Base-by-base conservation (phyloP, 305 asterid species). In the Lippia alba region DNA sequence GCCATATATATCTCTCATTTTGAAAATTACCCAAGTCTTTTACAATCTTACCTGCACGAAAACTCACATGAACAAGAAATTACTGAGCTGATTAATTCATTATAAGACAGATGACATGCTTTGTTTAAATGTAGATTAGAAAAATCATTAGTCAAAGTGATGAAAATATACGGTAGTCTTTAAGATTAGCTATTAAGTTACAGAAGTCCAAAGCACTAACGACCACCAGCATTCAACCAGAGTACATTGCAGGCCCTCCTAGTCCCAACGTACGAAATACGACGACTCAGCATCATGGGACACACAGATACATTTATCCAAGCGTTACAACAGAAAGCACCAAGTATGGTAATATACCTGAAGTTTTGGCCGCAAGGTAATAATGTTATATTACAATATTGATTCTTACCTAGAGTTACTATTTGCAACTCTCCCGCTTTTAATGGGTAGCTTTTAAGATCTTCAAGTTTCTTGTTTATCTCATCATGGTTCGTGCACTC, bases 1-100 rank as follows among this genome's bases (percentile, higher is more conserved):
- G 96, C 95, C 96, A 93, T 64, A 86, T 86, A 79, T 48, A 87
- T 78, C 71, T 86, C 74, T 87, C 98, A 76, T 91, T 87, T 63
- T 78, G 94, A 82, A 93, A 89, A 80, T 82, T 77, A 36, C 72
- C 75, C 0, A 96, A 66, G 84, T 89, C 97, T 69, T 76, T 83
- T 73, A 89, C 96, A 67, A 91, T 78, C 76, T 82, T 89, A 78
- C 98, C 98, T 91, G 90, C 82, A 84, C 12, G 59, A 69, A 45
- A 46, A 70, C 77, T 64, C 77, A 71, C 59, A 66, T 49, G 79
- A 62, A 67, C 73, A 74, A 60, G 55, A 45, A 59, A 70, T 44
- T 64, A 67, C 40, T 50, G 58, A 77, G 74, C 18, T 58, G 80
- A 51, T 78, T 72, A 17, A 61, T 61, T 56, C 65, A 79, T 56